Conservation (phyloP, 2,329 filamentous ascomycete species). For the Huntiella bhutanensis region DNA sequence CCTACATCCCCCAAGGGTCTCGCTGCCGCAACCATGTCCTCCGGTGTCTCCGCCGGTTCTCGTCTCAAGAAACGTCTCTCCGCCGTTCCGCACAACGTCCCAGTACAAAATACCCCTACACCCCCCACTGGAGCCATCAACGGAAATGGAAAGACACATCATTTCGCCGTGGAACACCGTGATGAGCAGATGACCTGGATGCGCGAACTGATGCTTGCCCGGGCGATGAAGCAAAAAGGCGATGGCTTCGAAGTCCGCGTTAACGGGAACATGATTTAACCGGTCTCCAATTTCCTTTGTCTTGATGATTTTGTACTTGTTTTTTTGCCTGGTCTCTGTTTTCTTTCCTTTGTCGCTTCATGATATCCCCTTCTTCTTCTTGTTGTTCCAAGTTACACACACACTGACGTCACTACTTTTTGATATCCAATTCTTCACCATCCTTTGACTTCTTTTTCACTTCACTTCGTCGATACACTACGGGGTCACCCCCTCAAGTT, state of each 20-base stretch:
- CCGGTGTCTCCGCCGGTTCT: neutral
- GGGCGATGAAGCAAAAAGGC: conserved; percentile 67
- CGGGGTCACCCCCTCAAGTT: conserved; percentile 10
- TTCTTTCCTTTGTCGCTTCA: neutral
- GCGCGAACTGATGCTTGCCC: conserved; percentile 80
- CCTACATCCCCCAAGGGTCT: conserved; percentile 2
- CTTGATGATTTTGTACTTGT: conserved; percentile 3
- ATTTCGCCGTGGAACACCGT: conserved; percentile 74
- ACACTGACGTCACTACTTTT: neutral
- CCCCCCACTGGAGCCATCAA: conserved; percentile 29
- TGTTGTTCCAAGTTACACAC: conserved; percentile 1
- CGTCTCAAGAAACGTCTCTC: conserved; percentile 10
- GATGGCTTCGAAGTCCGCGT: conserved; percentile 68
- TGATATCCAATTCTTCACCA: conserved; percentile 6
- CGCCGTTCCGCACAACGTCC: conserved; percentile 26
- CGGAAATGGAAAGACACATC: conserved; percentile 64
- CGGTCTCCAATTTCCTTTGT: neutral
- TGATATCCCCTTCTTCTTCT: conserved; percentile 8
- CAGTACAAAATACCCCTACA: conserved; percentile 23
- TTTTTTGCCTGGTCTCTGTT: neutral
- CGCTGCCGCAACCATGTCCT: conserved; percentile 7
- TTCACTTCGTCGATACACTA: conserved; percentile 10
- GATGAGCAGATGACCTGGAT: conserved; percentile 97
- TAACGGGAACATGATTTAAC: conserved; percentile 57
- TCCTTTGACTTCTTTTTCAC: conserved; percentile 6